A percentile compares a stretch with the other conserved stretches of the same genome.
These are phyloP conservation scores for Pythium pyrilobum DNA, from an alignment of 352 stramenopile species.

Conservation along the genomic window DNA sequence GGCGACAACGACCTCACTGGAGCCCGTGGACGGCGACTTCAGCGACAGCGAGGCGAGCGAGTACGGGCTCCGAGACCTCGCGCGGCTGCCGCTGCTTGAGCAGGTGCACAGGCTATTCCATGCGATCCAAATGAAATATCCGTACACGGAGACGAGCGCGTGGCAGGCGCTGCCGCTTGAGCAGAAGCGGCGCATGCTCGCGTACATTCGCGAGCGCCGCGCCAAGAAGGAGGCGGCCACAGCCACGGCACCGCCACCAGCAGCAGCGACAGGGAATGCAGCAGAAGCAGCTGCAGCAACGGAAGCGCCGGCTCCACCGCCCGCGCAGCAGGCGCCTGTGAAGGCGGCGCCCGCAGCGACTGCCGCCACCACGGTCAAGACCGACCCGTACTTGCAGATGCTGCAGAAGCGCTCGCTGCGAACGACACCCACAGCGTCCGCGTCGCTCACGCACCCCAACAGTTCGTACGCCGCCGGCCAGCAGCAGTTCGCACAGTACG, in stretches of 20 bases:
- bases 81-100: slow-evolving; percentile 66
- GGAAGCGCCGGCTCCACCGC: neutral
- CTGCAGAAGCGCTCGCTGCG: slow-evolving; percentile 60
- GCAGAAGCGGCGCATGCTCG: slow-evolving; percentile 76
- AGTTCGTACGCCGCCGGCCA: slow-evolving; percentile 52
- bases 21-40: neutral
- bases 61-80: slow-evolving; percentile 66
- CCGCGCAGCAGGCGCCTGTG: too few relatives aligned
- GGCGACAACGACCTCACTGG: neutral
- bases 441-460: slow-evolving; percentile 33
- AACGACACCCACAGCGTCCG: slow-evolving; percentile 4
- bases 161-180: slow-evolving; percentile 73
- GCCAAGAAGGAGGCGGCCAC: slow-evolving; percentile 35
- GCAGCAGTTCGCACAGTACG: slow-evolving; percentile 38
- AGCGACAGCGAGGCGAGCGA: slow-evolving; percentile 40
- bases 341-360: neutral
- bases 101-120: slow-evolving; percentile 83
- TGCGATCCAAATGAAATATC: slow-evolving; percentile 76
- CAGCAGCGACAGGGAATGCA: neutral
- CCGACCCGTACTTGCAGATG: slow-evolving; percentile 77
- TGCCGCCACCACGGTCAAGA: slow-evolving; percentile 25
- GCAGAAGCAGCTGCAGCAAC: slow-evolving; percentile 2
- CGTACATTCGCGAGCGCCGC: slow-evolving; percentile 60
- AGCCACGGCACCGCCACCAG: neutral
- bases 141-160: slow-evolving; percentile 76